phyloP scores from a whole-genome alignment of 176 grass and related monocot species.

The Oropetium thomaeum region DNA sequence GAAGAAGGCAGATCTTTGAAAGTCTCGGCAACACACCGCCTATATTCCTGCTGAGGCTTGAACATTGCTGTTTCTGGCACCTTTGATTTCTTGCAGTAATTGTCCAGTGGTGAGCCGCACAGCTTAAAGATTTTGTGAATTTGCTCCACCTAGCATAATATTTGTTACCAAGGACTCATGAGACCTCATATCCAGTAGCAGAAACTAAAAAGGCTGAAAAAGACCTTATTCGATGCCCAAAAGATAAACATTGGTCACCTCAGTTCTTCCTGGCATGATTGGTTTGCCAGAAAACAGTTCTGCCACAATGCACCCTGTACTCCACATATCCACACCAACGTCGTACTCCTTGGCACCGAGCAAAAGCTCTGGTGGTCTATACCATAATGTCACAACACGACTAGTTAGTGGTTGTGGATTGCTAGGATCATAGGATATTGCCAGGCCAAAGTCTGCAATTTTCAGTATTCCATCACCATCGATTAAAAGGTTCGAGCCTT shows the following conservation, averaged over 20 bases:
- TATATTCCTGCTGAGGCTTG: conserved; percentile 75
- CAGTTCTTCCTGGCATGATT: conserved; percentile 91
- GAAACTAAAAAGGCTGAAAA: conserved; percentile 5
- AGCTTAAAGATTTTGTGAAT: conserved; percentile 98
- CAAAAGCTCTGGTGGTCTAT: conserved; percentile 82
- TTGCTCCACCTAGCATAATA: conserved; percentile 82
- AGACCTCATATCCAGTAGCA: conserved; percentile 12
- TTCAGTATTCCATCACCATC: conserved; percentile 61
- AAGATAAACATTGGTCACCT: conserved; percentile 35
- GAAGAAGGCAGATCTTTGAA: conserved; percentile 74
- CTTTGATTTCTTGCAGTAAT: conserved; percentile 79
- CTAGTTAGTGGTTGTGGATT: conserved; percentile 69
- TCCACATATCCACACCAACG: conserved; percentile 90
- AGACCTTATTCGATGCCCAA: neutral
- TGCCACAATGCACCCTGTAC: conserved; percentile 86
- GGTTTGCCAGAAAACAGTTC: conserved; percentile 80
- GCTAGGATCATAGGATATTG: conserved; percentile 61
- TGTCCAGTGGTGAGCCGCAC: conserved; percentile 69
- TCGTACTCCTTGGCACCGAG: conserved; percentile 72
- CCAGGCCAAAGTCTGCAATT: conserved; percentile 87
- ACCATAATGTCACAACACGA: conserved; percentile 92
- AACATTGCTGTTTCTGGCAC: conserved; percentile 76
- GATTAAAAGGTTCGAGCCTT: conserved; percentile 81
- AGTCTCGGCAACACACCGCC: conserved; percentile 65
- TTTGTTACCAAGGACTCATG: neutral